phyloP scores from a whole-genome alignment of 176 grass and related monocot species.

The Olyra latifolia region DNA sequence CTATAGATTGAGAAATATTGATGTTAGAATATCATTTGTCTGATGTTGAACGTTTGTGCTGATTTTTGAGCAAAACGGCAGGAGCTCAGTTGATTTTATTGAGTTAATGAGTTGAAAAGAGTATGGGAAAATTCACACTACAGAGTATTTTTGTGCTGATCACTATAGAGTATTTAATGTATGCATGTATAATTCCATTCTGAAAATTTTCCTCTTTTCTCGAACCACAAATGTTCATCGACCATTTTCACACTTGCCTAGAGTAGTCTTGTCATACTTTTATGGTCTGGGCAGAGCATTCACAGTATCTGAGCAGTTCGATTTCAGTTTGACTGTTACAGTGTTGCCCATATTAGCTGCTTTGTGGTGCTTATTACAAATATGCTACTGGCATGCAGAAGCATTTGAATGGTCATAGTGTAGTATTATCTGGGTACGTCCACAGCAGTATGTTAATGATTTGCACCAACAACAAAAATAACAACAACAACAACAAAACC shows the following conservation, averaged over 20 bases:
- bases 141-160: not conserved
- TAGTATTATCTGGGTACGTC: not conserved
- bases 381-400: not conserved
- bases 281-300: slow-evolving; percentile 1
- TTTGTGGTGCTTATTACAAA: not conserved
- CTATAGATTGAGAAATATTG: slow-evolving; percentile 4
- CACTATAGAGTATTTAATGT: not conserved
- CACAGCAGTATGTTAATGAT: not conserved
- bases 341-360: not conserved
- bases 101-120: no score
- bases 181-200: not conserved
- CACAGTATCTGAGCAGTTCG: not conserved
- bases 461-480: no score
- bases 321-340: not conserved
- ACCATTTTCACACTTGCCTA: not conserved
- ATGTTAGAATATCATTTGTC: slow-evolving; percentile 14
- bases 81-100: no score
- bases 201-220: slow-evolving; percentile 12
- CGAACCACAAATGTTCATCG: slow-evolving; percentile 17
- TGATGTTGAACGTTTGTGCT: not conserved
- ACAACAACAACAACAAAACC: no score
- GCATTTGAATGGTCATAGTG: not conserved
- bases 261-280: slow-evolving; percentile 3
- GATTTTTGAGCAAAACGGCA: not conserved
- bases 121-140: no score